Base-by-base conservation (phyloP, 768 basidiomycete species). In the Tricholoma sp. region DNA sequence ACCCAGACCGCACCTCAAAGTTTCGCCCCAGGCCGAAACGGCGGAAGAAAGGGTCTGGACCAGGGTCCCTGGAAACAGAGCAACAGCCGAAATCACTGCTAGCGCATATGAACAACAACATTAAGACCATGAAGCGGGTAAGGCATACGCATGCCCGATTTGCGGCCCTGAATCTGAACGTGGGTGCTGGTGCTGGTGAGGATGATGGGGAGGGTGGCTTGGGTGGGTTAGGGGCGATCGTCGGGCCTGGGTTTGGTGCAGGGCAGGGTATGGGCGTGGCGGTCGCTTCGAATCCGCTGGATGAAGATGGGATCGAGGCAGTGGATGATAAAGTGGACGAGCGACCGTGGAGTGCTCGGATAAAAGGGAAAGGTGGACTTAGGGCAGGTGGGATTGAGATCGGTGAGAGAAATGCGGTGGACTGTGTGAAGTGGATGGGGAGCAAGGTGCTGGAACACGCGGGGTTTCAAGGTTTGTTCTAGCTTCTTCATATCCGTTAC, bases 401-500 rank as follows among this genome's bases (percentile, higher is more conserved):
- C 28, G 88, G 86, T 1, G 79, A 79, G 57, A 71, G 76, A 55
- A 84, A 77, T 56, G 84, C 86, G 7, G 70, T 73, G 44, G 78
- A 83, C 54, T 94, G 87, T 72, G 65, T 88, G 64, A 74, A 77
- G 61, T 92, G 86, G 90, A 81, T 83, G 79, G 76, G 81, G 20
- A 72, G 74, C 53, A 93, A 91, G 73, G 78, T 96, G 51, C 65
- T 97, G 63, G 93, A 96, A 62, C 95, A 97, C 75, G 78, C 80
- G 49, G 94, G 94, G 2, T 97, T 97, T 65, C 95, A 97, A 78
- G 91, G 94, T 89, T 55, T 55, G 84, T 71, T 56, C 13, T 42
- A 32, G 20, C 47, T 31, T 54, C 15, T 48, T 53, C 45, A 47
- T 4, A 50, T 36, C n/a, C 56, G 20, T 41, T 24, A 24, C 51